A percentile compares a stretch with the other conserved stretches of the same genome.
Conservation (phyloP, 140 eudicot genomes). For the Oenanthe javanica region DNA sequence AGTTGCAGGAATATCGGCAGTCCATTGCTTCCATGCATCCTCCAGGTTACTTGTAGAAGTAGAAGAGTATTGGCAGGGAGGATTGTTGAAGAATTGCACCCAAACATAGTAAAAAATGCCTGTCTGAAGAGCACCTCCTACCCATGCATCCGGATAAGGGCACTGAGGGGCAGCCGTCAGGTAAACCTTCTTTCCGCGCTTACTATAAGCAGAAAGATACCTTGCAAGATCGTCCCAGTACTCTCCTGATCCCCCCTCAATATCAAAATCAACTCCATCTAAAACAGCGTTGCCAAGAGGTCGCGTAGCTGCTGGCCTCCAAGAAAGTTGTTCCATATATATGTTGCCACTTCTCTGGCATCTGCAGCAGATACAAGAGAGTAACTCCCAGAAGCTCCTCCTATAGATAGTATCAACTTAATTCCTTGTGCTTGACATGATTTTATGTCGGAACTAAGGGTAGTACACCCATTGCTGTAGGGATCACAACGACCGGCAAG, state of each 20-base stretch:
- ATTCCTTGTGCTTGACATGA: not conserved
- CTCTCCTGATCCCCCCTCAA: conserved; percentile 1
- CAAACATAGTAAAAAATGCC: not conserved
- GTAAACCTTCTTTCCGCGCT: conserved; percentile 2
- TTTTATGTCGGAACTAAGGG: not conserved
- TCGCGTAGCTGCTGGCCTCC: conserved; percentile 2
- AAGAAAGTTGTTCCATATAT: not conserved
- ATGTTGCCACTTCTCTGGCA: conserved; percentile 10
- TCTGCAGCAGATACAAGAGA: conserved; percentile 2
- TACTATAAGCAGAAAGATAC: conserved; percentile 1
- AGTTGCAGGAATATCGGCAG: not conserved
- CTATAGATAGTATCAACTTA: not conserved
- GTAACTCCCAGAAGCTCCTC: conserved; percentile 2
- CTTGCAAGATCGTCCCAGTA: conserved; percentile 1
- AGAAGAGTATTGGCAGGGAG: conserved; percentile 4
- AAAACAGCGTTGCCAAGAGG: conserved; percentile 4
- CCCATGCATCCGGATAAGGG: conserved; percentile 4
- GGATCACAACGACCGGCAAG: conserved; percentile 7
- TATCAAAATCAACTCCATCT: conserved; percentile 7
- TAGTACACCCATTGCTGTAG: not conserved
- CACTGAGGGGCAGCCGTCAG: conserved; percentile 6
- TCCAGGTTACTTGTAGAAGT: not conserved
- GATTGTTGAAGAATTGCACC: conserved; percentile 1
- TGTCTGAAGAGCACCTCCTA: conserved; percentile 2
- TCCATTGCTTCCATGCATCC: conserved; percentile 7